phyloP scores from a whole-genome alignment of 352 stramenopile genomes.

The Pythium biforme region DNA sequence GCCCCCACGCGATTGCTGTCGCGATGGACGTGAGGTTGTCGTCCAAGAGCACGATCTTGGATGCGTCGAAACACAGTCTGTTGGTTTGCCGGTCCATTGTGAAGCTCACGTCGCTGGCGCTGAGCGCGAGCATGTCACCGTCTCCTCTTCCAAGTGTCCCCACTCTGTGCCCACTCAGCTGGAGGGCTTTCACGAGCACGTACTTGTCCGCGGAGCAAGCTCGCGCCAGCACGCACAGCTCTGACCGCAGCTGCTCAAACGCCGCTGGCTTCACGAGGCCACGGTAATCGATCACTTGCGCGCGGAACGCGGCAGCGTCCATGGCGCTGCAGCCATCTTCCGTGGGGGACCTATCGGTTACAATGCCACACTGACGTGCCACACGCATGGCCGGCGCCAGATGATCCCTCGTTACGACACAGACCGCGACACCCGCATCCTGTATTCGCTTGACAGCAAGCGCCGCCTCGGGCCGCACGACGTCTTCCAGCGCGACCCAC shows the following conservation, averaged over 20 bases:
- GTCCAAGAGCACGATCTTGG: background rate
- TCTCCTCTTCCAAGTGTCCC: conserved; percentile 75
- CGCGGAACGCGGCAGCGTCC: conserved; percentile 54
- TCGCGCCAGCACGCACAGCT: conserved; percentile 87
- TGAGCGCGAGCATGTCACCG: conserved; percentile 60
- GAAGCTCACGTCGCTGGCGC: conserved; percentile 75
- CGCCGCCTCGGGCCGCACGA: conserved; percentile 84
- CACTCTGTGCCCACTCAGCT: conserved; percentile 47
- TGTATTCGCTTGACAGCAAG: conserved; percentile 87
- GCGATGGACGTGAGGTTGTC: background rate
- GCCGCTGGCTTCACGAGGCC: conserved; percentile 54
- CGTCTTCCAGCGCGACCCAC: conserved; percentile 92
- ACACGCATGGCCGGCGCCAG: conserved; percentile 88
- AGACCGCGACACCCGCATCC: conserved; percentile 86
- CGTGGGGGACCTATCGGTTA: conserved; percentile 39
- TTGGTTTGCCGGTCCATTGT: conserved; percentile 7
- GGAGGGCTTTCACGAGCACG: conserved; percentile 83
- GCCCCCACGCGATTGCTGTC: background rate
- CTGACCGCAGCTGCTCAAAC: conserved; percentile 78
- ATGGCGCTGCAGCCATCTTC: conserved; percentile 16
- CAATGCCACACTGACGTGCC: conserved; percentile 81
- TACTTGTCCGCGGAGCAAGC: conserved; percentile 90
- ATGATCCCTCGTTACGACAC: conserved; percentile 91
- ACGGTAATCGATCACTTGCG: conserved; percentile 40
- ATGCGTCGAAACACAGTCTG: background rate